Conservation (phyloP, 108 stramenopile species). For the Seminavis robusta region DNA sequence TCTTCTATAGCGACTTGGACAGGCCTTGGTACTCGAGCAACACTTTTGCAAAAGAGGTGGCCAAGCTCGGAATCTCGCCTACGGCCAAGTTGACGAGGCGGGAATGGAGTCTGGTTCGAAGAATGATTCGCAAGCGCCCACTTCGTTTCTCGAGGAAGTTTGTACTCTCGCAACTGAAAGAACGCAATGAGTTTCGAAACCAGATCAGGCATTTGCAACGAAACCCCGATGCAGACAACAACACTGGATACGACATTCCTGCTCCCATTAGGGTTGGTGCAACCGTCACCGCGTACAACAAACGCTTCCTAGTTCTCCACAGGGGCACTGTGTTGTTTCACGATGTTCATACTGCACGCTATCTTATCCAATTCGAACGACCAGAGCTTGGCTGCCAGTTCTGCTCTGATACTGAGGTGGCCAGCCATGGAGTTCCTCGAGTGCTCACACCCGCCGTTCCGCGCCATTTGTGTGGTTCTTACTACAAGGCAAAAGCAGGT, state of each 20-base stretch:
- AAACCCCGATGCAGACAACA: background rate
- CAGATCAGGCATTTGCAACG: slow-evolving; percentile 18
- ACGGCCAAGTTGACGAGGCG: slow-evolving; percentile 16
- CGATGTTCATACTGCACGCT: slow-evolving; percentile 6
- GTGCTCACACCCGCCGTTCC: slow-evolving; percentile 1
- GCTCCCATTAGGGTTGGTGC: slow-evolving; percentile 16
- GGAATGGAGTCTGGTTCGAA: slow-evolving; percentile 31
- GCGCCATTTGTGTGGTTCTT: no score
- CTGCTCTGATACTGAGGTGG: slow-evolving; percentile 36
- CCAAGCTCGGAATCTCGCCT: background rate
- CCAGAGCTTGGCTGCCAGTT: slow-evolving; percentile 26
- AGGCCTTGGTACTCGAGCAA: slow-evolving; percentile 21
- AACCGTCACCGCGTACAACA: slow-evolving; percentile 24
- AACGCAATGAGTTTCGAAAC: slow-evolving; percentile 17
- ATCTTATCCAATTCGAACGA: slow-evolving; percentile 30
- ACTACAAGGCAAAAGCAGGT: no score
- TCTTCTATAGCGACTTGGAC: slow-evolving; percentile 37
- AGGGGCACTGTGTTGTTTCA: slow-evolving; percentile 23
- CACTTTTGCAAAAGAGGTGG: slow-evolving; percentile 7
- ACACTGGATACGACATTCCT: slow-evolving; percentile 5
- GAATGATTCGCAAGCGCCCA: slow-evolving; percentile 14
- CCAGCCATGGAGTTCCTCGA: slow-evolving; percentile 11
- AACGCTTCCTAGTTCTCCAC: slow-evolving; percentile 7
- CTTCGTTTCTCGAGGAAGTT: slow-evolving; percentile 22
- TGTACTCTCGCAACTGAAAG: slow-evolving; percentile 5